phyloP scores from a whole-genome alignment of 2,329 filamentous ascomycete species.

The Xylaria sp. region DNA sequence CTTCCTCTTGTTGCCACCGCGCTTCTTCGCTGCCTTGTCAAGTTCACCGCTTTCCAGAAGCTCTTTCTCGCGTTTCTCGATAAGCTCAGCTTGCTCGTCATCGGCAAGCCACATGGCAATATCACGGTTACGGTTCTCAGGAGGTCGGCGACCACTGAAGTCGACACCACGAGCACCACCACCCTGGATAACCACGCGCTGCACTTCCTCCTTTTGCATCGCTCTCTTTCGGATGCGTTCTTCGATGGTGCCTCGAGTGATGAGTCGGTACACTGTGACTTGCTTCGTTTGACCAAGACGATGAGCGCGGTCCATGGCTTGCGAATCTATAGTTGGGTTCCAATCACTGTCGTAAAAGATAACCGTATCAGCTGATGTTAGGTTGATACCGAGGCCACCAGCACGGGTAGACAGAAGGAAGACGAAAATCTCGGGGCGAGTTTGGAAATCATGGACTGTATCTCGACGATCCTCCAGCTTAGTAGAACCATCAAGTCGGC shows the following conservation, averaged over 20 bases:
- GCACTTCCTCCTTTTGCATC: constrained; percentile 97
- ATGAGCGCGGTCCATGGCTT: constrained; percentile 99
- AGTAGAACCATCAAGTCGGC: constrained; percentile 93
- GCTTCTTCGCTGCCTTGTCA: constrained; percentile 71
- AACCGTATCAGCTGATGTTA: constrained; percentile 95
- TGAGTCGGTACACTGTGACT: constrained; percentile 96
- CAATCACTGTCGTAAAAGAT: constrained; percentile 99
- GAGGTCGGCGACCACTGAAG: constrained; percentile 89
- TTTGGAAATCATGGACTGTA: constrained; percentile 97
- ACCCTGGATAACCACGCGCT: constrained; percentile 94
- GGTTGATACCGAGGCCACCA: constrained; percentile 96
- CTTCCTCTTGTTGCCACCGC: constrained; percentile 67
- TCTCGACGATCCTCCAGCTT: constrained; percentile 97
- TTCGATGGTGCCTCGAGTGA: constrained; percentile 96
- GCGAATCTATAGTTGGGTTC: constrained; percentile 98
- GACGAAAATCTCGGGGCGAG: constrained; percentile 92
- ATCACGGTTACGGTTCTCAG: constrained; percentile 95
- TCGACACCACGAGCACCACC: constrained; percentile 89
- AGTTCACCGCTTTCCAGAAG: constrained; percentile 77
- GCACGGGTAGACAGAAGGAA: constrained; percentile 96
- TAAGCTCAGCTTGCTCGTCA: constrained; percentile 93
- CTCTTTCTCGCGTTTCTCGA: constrained; percentile 92
- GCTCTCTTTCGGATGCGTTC: constrained; percentile 97
- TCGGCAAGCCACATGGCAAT: constrained; percentile 99
- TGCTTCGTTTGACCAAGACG: constrained; percentile 95